Base-by-base conservation (phyloP, 805 yeast genomes). In the Maudiozyma pseudohumilis region DNA sequence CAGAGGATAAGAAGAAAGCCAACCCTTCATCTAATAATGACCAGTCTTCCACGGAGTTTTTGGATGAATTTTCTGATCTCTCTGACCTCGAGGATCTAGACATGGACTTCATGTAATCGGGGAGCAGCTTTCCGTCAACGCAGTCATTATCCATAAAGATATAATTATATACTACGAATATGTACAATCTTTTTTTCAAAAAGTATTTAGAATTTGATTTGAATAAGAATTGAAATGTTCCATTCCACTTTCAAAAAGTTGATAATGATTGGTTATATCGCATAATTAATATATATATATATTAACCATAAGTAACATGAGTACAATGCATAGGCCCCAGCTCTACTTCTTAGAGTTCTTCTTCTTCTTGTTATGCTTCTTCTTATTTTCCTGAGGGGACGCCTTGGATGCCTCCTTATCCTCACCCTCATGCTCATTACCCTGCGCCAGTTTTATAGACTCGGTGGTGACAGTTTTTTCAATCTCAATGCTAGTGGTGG, bases 1-100 rank as follows among this genome's bases (percentile, higher is more conserved):
- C 96, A 7, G 64, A 60, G 22, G 55, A 53, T 41, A 52, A 47
- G 33, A 53, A 56, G 34, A 49, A 48, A 22, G 34, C 32, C 13
- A 44, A 42, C 33, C 44, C 46, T 21, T 36, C 39, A 16, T 40
- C 46, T 19, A 46, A 47, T 16, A 50, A 49, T 15, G 53, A 44
- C 16, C 49, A 50, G 11, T 43, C 44, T 18, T 50, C 47, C 22
- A 52, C 44, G 19, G 56, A 56, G 12, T 43, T 43, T 8, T 38
- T 56, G 35, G 60, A 54, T 37, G 61, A 53, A 27, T 33, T 56
- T 28, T 52, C 59, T 10, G 63, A 60, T 39, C 49, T 60, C 27
- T 56, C 61, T 16, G 64, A 60, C 32, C 44, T 56, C 20, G 63
- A 58, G 27, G 59, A 53, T 37, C 38, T 54, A 11, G 59, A 26